Conservation (phyloP, 441 rosid species). For the Croton laevigatus region DNA sequence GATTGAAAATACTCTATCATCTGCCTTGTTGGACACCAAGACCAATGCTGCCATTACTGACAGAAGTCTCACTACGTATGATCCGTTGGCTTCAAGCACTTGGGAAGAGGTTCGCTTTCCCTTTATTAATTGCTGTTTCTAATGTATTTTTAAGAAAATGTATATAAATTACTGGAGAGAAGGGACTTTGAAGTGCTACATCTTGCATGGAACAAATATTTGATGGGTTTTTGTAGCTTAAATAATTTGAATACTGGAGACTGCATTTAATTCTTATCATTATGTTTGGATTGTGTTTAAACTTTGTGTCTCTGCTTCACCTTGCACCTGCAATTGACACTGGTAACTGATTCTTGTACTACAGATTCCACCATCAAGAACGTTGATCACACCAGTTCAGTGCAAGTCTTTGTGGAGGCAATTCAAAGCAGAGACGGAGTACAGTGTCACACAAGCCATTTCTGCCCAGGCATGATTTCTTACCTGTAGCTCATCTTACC, state of each 20-base stretch:
- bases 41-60: slow-evolving; percentile 35
- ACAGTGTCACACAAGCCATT: slow-evolving; percentile 87
- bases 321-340: not conserved
- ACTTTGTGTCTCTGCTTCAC: not conserved
- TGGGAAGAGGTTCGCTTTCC: slow-evolving; percentile 77
- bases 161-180: not conserved
- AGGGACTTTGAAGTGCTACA: not conserved
- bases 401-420: slow-evolving; percentile 99
- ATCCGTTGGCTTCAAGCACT: slow-evolving; percentile 89
- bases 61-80: slow-evolving; percentile 52
- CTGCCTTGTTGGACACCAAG: slow-evolving; percentile 54
- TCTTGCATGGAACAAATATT: not conserved
- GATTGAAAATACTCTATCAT: slow-evolving; percentile 59
- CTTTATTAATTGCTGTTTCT: slow-evolving; percentile 1
- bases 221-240: slow-evolving; percentile 4
- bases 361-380: slow-evolving; percentile 74
- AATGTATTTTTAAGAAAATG: not conserved
- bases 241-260: not conserved
- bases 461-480: slow-evolving; percentile 80
- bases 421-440: slow-evolving; percentile 90
- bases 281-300: not conserved
- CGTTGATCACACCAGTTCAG: slow-evolving; percentile 93
- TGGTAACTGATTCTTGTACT: slow-evolving; percentile 12
- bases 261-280: not conserved
- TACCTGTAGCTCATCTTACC: not conserved